These are phyloP conservation scores for Ustilago xerochloae DNA, from an alignment of 1,284 basidiomycete genomes.

Conservation along the genomic window DNA sequence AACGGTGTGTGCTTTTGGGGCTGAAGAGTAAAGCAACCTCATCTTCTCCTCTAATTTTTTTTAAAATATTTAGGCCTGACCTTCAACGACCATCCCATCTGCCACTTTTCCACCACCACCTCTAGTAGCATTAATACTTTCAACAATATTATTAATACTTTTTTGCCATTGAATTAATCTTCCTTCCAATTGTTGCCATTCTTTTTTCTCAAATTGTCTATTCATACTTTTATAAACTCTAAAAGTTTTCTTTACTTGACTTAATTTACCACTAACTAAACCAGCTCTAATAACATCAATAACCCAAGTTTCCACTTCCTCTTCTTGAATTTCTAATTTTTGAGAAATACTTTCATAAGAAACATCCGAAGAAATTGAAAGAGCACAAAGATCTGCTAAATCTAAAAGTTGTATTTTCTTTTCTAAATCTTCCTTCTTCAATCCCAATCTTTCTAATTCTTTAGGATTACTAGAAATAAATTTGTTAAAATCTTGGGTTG, in stretches of 20 bases:
- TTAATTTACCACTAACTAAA: constrained; percentile 63
- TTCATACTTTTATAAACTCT: constrained; percentile 64
- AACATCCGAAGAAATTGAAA: constrained; percentile 59
- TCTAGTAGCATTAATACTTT: constrained; percentile 46
- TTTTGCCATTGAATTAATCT: constrained; percentile 62
- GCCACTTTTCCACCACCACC: constrained; percentile 34
- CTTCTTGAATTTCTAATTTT: constrained; percentile 41
- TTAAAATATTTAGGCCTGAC: constrained; percentile 18
- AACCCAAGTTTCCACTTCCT: constrained; percentile 67
- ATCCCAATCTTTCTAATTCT: constrained; percentile 42
- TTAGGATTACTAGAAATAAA: constrained; percentile 34
- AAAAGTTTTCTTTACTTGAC: constrained; percentile 62
- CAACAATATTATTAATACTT: constrained; percentile 56
- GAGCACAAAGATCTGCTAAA: constrained; percentile 61
- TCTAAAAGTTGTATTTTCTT: constrained; percentile 66
- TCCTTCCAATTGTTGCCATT: constrained; percentile 62
- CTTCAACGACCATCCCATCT: constrained; percentile 4
- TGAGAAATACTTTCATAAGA: constrained; percentile 56
- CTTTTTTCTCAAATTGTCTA: constrained; percentile 59
- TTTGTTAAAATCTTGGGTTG: constrained; percentile 38
- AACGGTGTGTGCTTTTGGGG: no score
- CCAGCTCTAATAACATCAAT: constrained; percentile 68
- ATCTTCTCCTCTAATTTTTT: neutral
- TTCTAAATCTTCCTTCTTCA: constrained; percentile 42
- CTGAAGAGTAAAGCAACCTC: no score